A percentile compares a stretch with the other conserved stretches of the same genome.
These are phyloP conservation scores for Ricinus communis DNA, from an alignment of 345 rosid species.

Conservation along the genomic window DNA sequence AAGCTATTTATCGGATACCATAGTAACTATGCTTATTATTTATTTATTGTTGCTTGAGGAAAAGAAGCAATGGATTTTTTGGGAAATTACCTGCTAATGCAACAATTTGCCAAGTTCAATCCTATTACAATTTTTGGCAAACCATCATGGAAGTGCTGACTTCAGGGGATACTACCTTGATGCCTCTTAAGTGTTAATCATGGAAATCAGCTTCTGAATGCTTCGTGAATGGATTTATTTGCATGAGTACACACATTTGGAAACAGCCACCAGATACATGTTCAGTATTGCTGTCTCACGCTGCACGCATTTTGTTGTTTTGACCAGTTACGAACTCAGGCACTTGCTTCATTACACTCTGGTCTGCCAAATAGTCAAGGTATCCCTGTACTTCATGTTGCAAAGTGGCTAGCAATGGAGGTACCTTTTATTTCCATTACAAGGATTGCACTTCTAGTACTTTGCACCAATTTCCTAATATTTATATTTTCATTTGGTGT, in stretches of 20 bases:
- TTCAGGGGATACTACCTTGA: not conserved
- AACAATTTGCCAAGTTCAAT: not conserved
- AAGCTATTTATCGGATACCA: not conserved
- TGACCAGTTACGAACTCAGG: conserved; percentile 82
- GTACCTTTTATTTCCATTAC: conserved; percentile 33
- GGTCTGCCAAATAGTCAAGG: conserved; percentile 89
- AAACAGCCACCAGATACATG: not conserved
- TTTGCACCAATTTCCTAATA: conserved; percentile 3
- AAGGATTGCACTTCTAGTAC: not conserved
- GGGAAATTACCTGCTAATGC: not conserved
- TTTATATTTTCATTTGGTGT: conserved; percentile 33
- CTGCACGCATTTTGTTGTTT: conserved; percentile 28
- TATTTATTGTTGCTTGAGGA: not conserved
- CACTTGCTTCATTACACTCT: conserved; percentile 82
- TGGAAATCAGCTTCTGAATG: conserved; percentile 19
- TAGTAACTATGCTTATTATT: not conserved
- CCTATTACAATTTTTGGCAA: not conserved
- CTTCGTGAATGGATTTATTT: conserved; percentile 8
- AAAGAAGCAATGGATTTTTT: not conserved
- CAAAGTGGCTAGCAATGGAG: conserved; percentile 96
- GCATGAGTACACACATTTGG: conserved; percentile 1
- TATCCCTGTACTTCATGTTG: conserved; percentile 67
- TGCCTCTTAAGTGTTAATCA: conserved; percentile 4
- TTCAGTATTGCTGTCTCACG: conserved; percentile 13
- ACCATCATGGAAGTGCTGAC: not conserved